Evolutionary conservation across 495 filamentous ascomycete genomes (phyloP).

Genomic region (Parachaetomium inaequale): DNA sequence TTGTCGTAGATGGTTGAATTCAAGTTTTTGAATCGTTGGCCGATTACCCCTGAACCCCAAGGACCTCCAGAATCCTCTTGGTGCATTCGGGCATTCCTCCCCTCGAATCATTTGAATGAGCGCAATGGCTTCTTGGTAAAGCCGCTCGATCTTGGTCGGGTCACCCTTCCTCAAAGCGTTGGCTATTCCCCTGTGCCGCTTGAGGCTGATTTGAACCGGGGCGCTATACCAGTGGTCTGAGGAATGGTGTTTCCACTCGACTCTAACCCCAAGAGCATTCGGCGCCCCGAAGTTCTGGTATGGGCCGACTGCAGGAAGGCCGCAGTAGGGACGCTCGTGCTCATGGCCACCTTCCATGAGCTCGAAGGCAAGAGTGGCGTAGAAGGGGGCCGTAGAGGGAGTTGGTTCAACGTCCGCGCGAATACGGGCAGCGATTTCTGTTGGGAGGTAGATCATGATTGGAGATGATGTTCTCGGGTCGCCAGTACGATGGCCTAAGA

Average conservation of each 20-base stretch:
- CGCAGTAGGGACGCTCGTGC: neutral
- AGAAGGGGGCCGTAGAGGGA: neutral
- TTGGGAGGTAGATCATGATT: neutral
- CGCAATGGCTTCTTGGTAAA: neutral
- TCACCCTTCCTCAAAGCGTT: neutral
- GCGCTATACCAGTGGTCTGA: neutral
- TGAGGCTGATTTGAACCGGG: neutral
- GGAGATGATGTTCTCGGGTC: neutral
- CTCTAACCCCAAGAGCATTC: neutral
- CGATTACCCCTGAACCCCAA: neutral
- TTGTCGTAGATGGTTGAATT: neutral
- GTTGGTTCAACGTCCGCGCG: neutral
- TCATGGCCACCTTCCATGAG: neutral
- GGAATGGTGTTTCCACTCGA: neutral
- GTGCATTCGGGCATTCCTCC: neutral
- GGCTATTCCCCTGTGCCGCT: neutral
- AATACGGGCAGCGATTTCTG: neutral
- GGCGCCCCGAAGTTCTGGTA: neutral
- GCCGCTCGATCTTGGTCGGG: neutral
- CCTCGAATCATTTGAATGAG: neutral
- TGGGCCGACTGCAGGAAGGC: neutral
- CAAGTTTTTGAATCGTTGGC: neutral
- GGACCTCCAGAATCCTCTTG: neutral
- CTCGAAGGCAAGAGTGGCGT: neutral
- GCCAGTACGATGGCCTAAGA: neutral